Conservation (phyloP, 495 filamentous ascomycete species). For the Penicillium odoratum region DNA sequence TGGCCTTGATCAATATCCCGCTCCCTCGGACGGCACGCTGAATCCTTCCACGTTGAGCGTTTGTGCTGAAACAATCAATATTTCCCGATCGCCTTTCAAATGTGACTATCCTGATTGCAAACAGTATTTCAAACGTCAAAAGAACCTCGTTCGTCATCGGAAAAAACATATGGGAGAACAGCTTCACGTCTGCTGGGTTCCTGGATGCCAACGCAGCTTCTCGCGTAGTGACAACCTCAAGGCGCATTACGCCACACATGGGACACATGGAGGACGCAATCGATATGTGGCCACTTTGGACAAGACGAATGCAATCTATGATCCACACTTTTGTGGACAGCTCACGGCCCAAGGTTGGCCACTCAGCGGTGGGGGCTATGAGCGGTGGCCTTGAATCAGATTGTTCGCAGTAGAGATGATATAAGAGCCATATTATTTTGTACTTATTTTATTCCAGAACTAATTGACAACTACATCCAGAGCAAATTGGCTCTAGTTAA, state of each 20-base stretch:
- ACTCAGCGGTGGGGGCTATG: not conserved
- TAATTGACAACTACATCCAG: too few species aligned
- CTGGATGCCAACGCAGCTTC: constrained; percentile 19
- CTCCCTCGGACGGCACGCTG: not conserved
- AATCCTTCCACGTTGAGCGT: not conserved
- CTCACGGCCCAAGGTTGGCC: not conserved
- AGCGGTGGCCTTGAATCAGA: too few species aligned
- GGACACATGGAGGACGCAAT: constrained; percentile 17
- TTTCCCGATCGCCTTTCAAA: constrained; percentile 7
- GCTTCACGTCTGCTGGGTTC: constrained; percentile 27
- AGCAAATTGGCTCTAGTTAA: too few species aligned
- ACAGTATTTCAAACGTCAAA: constrained; percentile 44
- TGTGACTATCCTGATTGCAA: constrained; percentile 28
- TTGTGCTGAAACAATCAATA: not conserved
- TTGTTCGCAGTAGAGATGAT: too few species aligned
- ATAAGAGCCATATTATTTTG: too few species aligned
- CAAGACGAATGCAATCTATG: constrained; percentile 8
- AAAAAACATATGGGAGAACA: constrained; percentile 40
- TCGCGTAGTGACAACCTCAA: constrained; percentile 24
- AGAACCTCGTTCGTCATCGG: constrained; percentile 54
- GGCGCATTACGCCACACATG: constrained; percentile 24
- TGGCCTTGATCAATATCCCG: not conserved
- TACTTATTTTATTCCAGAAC: too few species aligned
- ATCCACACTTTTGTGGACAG: constrained; percentile 19
- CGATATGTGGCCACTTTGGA: constrained; percentile 25